A percentile compares a stretch with the other conserved stretches of the same genome.
phyloP scores from a whole-genome alignment of 2,329 filamentous ascomycete genomes.

The Cordyceps fumosorosea region DNA sequence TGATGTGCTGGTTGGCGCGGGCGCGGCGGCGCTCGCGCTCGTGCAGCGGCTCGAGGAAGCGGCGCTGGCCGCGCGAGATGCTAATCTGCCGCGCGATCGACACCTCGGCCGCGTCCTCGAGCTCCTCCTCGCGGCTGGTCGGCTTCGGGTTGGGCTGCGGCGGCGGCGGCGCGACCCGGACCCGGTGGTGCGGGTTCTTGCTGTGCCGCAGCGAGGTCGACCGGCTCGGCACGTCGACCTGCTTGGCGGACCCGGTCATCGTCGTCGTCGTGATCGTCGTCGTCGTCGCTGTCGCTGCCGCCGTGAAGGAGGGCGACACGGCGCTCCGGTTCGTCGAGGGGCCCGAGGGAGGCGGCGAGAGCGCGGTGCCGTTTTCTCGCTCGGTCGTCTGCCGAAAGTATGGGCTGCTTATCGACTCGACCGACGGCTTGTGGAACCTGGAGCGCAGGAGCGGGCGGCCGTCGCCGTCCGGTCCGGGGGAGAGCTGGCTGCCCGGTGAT shows the following conservation, averaged over 20 bases:
- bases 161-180: neutral
- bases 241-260: neutral
- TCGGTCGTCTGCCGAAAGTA: neutral
- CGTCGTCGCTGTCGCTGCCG: neutral
- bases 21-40: conserved; percentile 15
- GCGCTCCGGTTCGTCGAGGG: neutral
- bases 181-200: neutral
- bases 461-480: neutral
- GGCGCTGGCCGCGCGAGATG: conserved; percentile 54
- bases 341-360: neutral
- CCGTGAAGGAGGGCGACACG: neutral
- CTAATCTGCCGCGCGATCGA: conserved; percentile 65
- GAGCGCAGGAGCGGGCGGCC: conserved; percentile 4
- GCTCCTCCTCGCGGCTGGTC: conserved; percentile 15
- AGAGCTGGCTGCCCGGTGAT: neutral
- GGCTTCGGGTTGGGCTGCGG: neutral
- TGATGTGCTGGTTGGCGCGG: conserved; percentile 11
- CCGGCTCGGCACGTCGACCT: conserved; percentile 2
- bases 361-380: neutral
- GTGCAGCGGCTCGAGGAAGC: conserved; percentile 50
- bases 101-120: conserved; percentile 53
- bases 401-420: conserved; percentile 7
- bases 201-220: conserved; percentile 11
- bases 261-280: neutral
- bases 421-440: conserved; percentile 9